These are phyloP conservation scores for Paecilomyces sp. DNA, from an alignment of 2,329 filamentous ascomycete species.

Conservation along the genomic window DNA sequence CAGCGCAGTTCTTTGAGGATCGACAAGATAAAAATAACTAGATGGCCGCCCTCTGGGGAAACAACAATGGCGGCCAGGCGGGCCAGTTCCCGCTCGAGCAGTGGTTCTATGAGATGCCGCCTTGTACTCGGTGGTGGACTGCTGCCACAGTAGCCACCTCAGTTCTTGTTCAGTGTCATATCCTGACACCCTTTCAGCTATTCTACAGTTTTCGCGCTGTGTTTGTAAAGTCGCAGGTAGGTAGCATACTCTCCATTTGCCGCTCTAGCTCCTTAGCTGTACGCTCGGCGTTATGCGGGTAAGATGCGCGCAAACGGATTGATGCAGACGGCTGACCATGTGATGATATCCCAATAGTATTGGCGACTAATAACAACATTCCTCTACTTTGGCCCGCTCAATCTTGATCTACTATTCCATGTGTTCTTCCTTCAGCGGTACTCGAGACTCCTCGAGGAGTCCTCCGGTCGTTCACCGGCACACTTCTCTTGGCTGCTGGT, in stretches of 20 bases:
- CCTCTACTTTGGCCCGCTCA: constrained; percentile 92
- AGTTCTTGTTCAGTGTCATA: constrained; percentile 83
- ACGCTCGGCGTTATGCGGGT: not conserved
- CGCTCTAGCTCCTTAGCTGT: not conserved
- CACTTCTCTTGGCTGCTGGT: constrained; percentile 92
- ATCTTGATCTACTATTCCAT: constrained; percentile 90
- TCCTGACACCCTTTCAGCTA: constrained; percentile 87
- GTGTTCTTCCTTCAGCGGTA: constrained; percentile 98
- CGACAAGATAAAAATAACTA: not conserved
- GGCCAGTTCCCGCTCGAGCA: constrained; percentile 76
- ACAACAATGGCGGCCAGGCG: constrained; percentile 33
- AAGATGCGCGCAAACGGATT: not conserved
- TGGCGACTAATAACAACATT: constrained; percentile 96
- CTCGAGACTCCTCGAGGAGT: constrained; percentile 88
- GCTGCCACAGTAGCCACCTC: constrained; percentile 83
- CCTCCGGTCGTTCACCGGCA: constrained; percentile 81
- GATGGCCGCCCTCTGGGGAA: constrained; percentile 40
- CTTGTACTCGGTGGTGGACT: constrained; percentile 95
- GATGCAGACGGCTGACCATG: not conserved
- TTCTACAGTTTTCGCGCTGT: constrained; percentile 95
- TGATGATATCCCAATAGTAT: constrained; percentile 55
- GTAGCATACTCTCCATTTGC: constrained; percentile 18
- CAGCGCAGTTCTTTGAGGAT: not conserved
- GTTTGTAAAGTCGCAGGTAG: constrained; percentile 83
- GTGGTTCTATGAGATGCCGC: constrained; percentile 98